Percentiles rank a stretch among this genome's conserved stretches.
These are phyloP conservation scores for Botrytis squamosa DNA, from an alignment of 2,329 filamentous ascomycete genomes.

Conservation along the genomic window DNA sequence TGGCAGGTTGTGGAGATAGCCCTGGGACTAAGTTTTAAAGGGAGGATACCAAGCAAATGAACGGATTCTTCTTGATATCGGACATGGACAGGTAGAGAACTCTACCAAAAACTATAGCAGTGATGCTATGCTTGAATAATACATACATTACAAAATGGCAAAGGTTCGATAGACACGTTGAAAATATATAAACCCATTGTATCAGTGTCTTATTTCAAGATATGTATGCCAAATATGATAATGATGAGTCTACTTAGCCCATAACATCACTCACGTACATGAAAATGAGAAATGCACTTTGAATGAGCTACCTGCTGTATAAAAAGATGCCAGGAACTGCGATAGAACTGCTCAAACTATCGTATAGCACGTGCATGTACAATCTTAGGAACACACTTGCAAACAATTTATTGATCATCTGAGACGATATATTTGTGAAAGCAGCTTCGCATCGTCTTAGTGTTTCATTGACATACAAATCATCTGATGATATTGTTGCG, in stretches of 20 bases:
- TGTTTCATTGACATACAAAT: neutral
- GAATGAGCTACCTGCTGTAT: neutral
- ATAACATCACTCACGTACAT: neutral
- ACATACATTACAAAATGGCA: neutral
- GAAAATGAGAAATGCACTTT: neutral
- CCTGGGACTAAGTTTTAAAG: neutral
- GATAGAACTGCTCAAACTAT: neutral
- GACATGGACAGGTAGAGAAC: no score
- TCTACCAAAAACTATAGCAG: neutral
- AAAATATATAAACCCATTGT: neutral
- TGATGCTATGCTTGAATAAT: no score
- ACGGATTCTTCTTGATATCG: neutral
- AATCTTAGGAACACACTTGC: neutral
- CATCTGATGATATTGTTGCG: neutral
- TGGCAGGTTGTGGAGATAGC: neutral
- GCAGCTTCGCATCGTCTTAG: neutral
- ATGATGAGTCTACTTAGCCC: no score
- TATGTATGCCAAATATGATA: neutral
- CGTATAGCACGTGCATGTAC: neutral
- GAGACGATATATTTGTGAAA: no score
- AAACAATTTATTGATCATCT: no score
- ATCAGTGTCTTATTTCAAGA: neutral
- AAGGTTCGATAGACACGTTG: neutral
- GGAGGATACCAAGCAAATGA: neutral
- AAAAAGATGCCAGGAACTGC: neutral